Conservation (phyloP, 1,284 basidiomycete species). For the Pyrrhoderma noxium region DNA sequence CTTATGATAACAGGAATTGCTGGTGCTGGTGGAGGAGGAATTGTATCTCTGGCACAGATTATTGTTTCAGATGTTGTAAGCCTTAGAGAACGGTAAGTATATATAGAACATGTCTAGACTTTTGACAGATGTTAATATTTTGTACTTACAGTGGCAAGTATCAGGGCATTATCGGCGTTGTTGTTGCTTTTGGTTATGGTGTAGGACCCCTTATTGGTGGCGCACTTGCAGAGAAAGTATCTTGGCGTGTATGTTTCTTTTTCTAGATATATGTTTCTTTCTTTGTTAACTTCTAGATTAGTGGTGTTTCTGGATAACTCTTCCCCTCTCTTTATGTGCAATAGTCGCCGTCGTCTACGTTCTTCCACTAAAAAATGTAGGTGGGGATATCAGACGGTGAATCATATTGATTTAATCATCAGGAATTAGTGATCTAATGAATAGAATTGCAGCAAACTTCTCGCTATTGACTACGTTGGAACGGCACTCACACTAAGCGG, state of each 20-base stretch:
- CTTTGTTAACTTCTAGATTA: slow-evolving; percentile 20
- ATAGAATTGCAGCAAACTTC: slow-evolving; percentile 42
- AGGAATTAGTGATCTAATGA: neutral
- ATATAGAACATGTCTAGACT: slow-evolving; percentile 32
- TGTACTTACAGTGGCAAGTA: slow-evolving; percentile 45
- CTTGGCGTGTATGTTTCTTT: slow-evolving; percentile 48
- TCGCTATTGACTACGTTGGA: slow-evolving; percentile 63
- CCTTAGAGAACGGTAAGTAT: too few relatives aligned
- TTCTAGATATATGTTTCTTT: slow-evolving; percentile 22
- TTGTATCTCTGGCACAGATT: slow-evolving; percentile 59
- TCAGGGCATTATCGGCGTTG: slow-evolving; percentile 52
- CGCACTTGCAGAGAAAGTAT: slow-evolving; percentile 44
- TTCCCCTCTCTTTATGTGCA: slow-evolving; percentile 49
- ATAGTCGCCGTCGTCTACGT: slow-evolving; percentile 51
- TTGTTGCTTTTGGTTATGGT: slow-evolving; percentile 43
- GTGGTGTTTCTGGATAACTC: slow-evolving; percentile 64
- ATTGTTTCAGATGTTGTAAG: slow-evolving; percentile 58
- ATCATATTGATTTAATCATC: slow-evolving; percentile 7
- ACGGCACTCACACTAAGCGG: slow-evolving; percentile 50
- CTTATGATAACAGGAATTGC: slow-evolving; percentile 38
- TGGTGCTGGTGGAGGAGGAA: slow-evolving; percentile 62
- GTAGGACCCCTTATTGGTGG: slow-evolving; percentile 58
- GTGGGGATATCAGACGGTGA: slow-evolving; percentile 46
- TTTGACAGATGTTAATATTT: neutral
- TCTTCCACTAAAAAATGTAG: slow-evolving; percentile 59